Percentiles rank a stretch among this genome's conserved stretches.
Evolutionary conservation across 2,329 filamentous ascomycete genomes (phyloP).

Genomic region (Ascochyta viciae-villosae): DNA sequence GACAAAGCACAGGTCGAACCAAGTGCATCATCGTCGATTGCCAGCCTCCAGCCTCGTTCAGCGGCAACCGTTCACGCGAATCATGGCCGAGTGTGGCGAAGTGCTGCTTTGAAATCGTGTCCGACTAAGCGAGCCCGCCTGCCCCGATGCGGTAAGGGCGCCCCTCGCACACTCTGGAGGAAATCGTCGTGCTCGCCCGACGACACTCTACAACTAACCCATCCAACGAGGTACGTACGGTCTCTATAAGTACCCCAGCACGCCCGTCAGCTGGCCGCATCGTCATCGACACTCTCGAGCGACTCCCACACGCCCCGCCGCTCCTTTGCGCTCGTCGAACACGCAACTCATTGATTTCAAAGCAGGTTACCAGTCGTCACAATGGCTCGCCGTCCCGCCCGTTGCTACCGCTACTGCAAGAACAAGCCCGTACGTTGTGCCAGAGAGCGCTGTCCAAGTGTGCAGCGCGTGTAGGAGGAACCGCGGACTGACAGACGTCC

Average conservation of each 20-base stretch:
- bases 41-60: background rate
- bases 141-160: background rate
- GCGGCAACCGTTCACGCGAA: background rate
- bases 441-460: slow-evolving; percentile 1
- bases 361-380: slow-evolving; percentile 66
- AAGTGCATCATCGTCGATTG: background rate
- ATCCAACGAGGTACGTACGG: slow-evolving; percentile 20
- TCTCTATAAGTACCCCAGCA: slow-evolving; percentile 15
- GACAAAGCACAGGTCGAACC: background rate
- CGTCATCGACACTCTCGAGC: slow-evolving; percentile 20
- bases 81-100: slow-evolving; percentile 1
- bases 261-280: slow-evolving; percentile 14
- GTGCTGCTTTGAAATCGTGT: slow-evolving; percentile 9
- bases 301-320: slow-evolving; percentile 14
- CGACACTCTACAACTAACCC: slow-evolving; percentile 16
- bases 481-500: slow-evolving; percentile 59
- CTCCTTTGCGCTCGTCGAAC: slow-evolving; percentile 20
- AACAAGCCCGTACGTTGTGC: slow-evolving; percentile 79
- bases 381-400: slow-evolving; percentile 99
- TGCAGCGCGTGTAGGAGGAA: slow-evolving; percentile 36
- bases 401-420: slow-evolving; percentile 99
- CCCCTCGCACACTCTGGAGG: background rate
- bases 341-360: slow-evolving; percentile 56
- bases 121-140: slow-evolving; percentile 10
- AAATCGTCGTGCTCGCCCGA: slow-evolving; percentile 14